Base-by-base conservation (phyloP, 2,329 filamentous ascomycete genomes). In the Colletotrichum caudatum region DNA sequence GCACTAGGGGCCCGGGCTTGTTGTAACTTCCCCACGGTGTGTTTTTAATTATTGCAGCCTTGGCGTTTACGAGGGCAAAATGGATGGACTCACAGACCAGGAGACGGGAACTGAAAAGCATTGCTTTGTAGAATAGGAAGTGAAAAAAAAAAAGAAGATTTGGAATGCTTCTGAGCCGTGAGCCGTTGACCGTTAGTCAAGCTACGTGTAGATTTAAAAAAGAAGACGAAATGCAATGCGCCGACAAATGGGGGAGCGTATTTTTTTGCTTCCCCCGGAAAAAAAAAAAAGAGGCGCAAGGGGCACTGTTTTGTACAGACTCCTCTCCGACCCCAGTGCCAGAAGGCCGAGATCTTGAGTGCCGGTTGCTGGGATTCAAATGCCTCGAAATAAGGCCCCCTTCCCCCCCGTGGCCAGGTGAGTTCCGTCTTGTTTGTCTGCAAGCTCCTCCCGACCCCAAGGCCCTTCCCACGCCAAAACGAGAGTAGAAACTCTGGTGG, bases 241-340 rank as follows among this genome's bases (percentile, higher is more conserved):
- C 69, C 54, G 48, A 39, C n/a, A 53, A 18, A 63, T 26, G 33
- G 48, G 60, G 33, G 23, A 16, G 51, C 53, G 53, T 26, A 23
- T 51, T 60, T 59, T 46, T 8, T 57, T 69, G 69, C 69, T 72
- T 46, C 60, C 69, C 62, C 54, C 35, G 50, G 5, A 48, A 56
- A 29, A 48, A 56, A 54, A 8, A 33, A 60, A 14, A 50, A 39
- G 59, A 39, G 50, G 14, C 33, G 35, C 41, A 54, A 33, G 54
- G 50, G 65, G 48, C 59, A 56, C n/a, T 48, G n/a, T 51, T 72
- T 69, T 72, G 59, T 69, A 59, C 60, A 71, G 59, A 60, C 48
- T 60, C 46, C 12, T 69, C 33, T 29, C 46, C 44, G 44, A 54
- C 37, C 59, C 46, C 64, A 64, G 29, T 35, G 48, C 12, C 33